Evolutionary conservation across 805 yeast genomes (phyloP), one percentile per base, ranked within the genome.

Genomic region (Teunomyces atbi): DNA sequence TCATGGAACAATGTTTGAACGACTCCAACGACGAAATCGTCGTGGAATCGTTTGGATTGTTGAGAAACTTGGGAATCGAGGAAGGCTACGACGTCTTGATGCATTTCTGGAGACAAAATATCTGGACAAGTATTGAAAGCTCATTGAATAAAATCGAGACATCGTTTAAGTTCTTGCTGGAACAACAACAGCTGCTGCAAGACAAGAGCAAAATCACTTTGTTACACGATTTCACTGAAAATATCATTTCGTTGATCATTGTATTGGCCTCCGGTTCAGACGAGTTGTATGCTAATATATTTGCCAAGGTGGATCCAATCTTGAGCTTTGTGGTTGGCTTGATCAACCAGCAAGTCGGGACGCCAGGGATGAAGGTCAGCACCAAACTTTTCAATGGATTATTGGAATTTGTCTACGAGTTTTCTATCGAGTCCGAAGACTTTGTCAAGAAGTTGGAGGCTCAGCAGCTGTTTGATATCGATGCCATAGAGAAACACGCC

Each of bases 61-160:
- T 94, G 51, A 78, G 96, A 61, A 89, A 86, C 59, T 60, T 92
- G 46, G 84, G 86, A 2, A 73, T 89, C 44, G 96, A 89, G 59
- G 96, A 90, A 65, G 97, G 97, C 16, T 84, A 88, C 55, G 96
- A 89, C 52, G 77, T 89, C 30, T 81, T 89, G 21, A 78, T 80
- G 16, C 81, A 79, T 61, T 62, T 87, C 45, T 86, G 95, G 87
- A 79, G 97, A 60, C 81, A 82, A 13, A 82, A 86, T 50, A 81
- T 92, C 35, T 84, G 96, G 86, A 71, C 77, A 0, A 66, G 78
- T 21, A 73, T 89, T 34, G 78, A 74, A 40, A 52, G 61, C 4
- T 78, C 83, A 2, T 66, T 88, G 37, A 61, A 61, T 0, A 83
- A 83, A 50, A 74, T 82, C 19, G 61, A 70, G 30, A 61, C 59